Conservation (phyloP, 495 filamentous ascomycete genomes). For the Rhizodiscina lignyota region DNA sequence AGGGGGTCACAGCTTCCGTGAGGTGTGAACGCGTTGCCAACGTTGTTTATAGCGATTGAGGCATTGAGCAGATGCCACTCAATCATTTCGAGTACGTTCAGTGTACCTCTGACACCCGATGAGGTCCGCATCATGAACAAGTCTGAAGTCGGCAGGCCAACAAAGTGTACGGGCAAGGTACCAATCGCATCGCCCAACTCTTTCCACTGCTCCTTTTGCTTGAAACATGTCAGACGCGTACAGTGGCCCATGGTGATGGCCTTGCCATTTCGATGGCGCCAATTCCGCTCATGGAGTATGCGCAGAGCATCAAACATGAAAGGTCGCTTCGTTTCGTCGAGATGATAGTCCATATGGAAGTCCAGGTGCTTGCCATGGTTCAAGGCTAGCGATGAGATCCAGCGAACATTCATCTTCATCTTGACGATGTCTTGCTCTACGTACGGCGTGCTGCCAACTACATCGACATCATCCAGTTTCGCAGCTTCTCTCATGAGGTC, state of each 20-base stretch:
- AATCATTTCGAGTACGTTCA: conserved; percentile 48
- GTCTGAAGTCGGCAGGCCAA: conserved; percentile 60
- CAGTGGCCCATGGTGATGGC: conserved; percentile 54
- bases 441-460: conserved; percentile 54
- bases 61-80: conserved; percentile 38
- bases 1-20: conserved; percentile 58
- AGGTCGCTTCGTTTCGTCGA: conserved; percentile 30
- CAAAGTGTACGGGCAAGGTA: conserved; percentile 45
- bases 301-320: conserved; percentile 37
- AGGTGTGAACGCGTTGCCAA: conserved; percentile 65
- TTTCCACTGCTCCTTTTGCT: conserved; percentile 31
- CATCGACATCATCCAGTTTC: conserved; percentile 31
- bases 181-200: conserved; percentile 27
- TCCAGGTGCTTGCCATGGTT: conserved; percentile 40
- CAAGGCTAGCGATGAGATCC: conserved; percentile 37
- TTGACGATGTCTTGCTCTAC: conserved; percentile 38
- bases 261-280: conserved; percentile 26
- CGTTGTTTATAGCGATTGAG: conserved; percentile 56
- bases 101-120: conserved; percentile 30
- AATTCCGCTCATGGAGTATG: conserved; percentile 28
- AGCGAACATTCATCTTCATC: conserved; percentile 42
- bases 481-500: conserved; percentile 32
- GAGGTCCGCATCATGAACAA: conserved; percentile 49
- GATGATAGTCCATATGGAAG: conserved; percentile 59
- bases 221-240: conserved; percentile 45